These are phyloP conservation scores for Penicillium longicatenatum DNA, from an alignment of 495 filamentous ascomycete species.

Conservation along the genomic window DNA sequence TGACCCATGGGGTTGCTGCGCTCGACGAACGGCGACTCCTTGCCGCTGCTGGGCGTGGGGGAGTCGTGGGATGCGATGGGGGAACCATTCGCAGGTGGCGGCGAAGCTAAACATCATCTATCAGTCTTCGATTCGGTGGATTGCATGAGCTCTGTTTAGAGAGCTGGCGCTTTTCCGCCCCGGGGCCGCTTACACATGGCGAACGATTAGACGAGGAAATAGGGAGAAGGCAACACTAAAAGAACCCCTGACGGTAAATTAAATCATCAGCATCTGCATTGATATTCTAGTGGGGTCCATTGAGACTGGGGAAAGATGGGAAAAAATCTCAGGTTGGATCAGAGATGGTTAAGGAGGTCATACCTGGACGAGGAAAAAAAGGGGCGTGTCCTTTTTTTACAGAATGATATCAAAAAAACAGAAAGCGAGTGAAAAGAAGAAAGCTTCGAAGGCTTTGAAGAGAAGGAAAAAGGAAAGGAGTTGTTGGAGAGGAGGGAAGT, in stretches of 20 bases:
- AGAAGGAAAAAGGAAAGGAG: slow-evolving; percentile 24
- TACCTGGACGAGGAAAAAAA: slow-evolving; percentile 23
- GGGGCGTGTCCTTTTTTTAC: neutral
- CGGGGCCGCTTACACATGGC: slow-evolving; percentile 46
- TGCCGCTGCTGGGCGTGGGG: slow-evolving; percentile 52
- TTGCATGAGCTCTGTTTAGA: neutral
- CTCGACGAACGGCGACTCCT: slow-evolving; percentile 58
- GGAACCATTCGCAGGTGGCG: slow-evolving; percentile 40
- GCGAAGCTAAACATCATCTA: slow-evolving; percentile 38
- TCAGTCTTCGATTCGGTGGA: slow-evolving; percentile 31
- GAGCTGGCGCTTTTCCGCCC: neutral
- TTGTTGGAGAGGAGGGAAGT: slow-evolving; percentile 38
- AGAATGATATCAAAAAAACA: slow-evolving; percentile 3
- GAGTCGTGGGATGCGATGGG: slow-evolving; percentile 38
- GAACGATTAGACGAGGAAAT: slow-evolving; percentile 25
- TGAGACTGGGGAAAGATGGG: slow-evolving; percentile 5
- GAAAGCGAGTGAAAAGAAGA: slow-evolving; percentile 15
- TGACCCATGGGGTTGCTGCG: slow-evolving; percentile 64
- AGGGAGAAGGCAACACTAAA: slow-evolving; percentile 12
- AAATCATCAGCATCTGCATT: slow-evolving; percentile 1
- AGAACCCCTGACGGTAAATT: slow-evolving; percentile 34
- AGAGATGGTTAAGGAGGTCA: slow-evolving; percentile 10
- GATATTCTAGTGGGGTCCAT: slow-evolving; percentile 1
- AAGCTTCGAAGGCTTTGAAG: slow-evolving; percentile 23
- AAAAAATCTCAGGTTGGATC: slow-evolving; percentile 18